Base-by-base conservation (phyloP, 495 filamentous ascomycete species). In the Penicillium arizonense region DNA sequence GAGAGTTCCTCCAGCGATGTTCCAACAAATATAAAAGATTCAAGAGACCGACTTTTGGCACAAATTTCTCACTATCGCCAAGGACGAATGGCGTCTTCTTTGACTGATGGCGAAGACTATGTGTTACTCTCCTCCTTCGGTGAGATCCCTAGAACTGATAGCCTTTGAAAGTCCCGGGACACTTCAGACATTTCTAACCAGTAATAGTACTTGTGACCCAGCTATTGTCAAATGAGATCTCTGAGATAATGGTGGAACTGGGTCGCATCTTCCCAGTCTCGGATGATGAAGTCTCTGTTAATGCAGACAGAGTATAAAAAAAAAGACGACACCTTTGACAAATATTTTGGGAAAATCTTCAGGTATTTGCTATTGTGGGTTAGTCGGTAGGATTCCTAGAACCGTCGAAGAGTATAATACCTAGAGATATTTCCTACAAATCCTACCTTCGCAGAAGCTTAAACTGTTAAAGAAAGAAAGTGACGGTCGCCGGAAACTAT, bases 1-100 rank as follows among this genome's bases (percentile, higher is more conserved):
- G 92, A 95, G 63, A 97, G 95, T 56, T 92, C 94, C 0, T 73
- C 97, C 34, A 95, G 87, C 21, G 89, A 95, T 58, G 87, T 86
- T 16, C 70, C 97, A 10, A 94, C 94, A 4, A 93, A 83, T 53
- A 87, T 91, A 20, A 80, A 87, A 20, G 82, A 90, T 65, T 82
- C 85, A 18, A 74, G 93, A 26, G 93, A 97, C 62, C 76, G 90
- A 47, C 69, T 97, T 36, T 76, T 98, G 13, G 89, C 90, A 8
- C 93, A 90, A 69, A 86, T 96, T 33, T 96, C 90, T 55, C 83
- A 83, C 56, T 97, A 91, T 69, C 76, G 92, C 26, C 86, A 86
- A 61, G 80, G 85, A 48, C 81, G 80, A 13, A 77, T 77, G 13
- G 75, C 62, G 4, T 67, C 70, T 23, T 71, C 75, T 16, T 65